Evolutionary conservation across 768 basidiomycete genomes (phyloP), one percentile per base, ranked within the genome.

Genomic region (Coprinopsis sp.): DNA sequence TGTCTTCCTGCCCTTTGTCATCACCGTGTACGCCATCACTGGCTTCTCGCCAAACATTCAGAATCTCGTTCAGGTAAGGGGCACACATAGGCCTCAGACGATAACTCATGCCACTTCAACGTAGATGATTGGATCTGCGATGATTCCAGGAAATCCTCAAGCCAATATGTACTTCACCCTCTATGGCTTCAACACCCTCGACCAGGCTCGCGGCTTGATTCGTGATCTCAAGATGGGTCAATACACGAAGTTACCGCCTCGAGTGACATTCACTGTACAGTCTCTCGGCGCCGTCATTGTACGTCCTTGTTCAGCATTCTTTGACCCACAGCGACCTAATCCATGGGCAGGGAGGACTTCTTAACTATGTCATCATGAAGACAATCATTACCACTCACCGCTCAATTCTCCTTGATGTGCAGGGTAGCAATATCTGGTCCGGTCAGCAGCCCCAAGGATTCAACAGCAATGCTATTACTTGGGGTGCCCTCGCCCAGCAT

Each of bases 231-330:
- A 82, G 58, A 73, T 78, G 64, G 69, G 65, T 27, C 71, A 72
- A 57, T 67, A 73, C 54, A 71, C 73, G 19, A 84, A 84, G 63
- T 70, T 84, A 33, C 79, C 82, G 29, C 82, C 82, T 36, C 77
- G 81, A 7, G 74, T 74, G 27, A 77, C 82, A 2, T 84, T 85
- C 60, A 68, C 72, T 16, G 78, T 78, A 6, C 81, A 83, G 55
- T 70, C 67, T 25, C 43, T 73, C 37, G 81, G 83, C 1, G 76
- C 79, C 5, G 60, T 84, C 33, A 63, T 84, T 27, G 81, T 77
- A 44, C 50, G 70, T 54, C 23, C n/a, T 18, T 4, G 18, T 27
- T 22, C 12, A 27, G 22, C 37, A 4, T 14, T n/a, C 11, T n/a
- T 6, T n/a, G n/a, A 13, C 8, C 28, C n/a, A 22, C 34, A n/a